Base-by-base conservation (phyloP, 176 grass and related monocot genomes). In the Eleusine indica region DNA sequence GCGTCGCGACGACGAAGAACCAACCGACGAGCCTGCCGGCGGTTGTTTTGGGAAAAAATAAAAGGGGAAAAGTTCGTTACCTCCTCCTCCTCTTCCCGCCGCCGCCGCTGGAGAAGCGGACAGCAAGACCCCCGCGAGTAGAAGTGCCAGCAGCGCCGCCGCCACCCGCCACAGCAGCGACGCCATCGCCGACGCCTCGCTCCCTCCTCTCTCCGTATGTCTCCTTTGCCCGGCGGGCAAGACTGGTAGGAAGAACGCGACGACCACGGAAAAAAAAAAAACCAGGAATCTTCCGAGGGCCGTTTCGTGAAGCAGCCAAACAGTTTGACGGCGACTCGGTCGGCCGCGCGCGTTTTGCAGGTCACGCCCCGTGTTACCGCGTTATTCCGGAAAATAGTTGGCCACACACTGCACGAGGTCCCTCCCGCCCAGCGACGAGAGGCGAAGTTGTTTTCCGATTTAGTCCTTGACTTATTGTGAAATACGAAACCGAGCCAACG, bases 11-110 rank as follows among this genome's bases (percentile, higher is more conserved):
- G 0, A 39, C 28, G n/a, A 29, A 80, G 53, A 53, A 84, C 2
- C 38, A 4, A 47, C 19, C 39, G 32, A 66, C 38, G 53, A 60
- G 22, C 11, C 11, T 30, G 87, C 48, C 11, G 41, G 87, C 48
- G 43, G 63, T 3, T 3, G 28, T 19, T 56, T 62, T 25, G 1
- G 11, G 5, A 9, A 48, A 40, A 14, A 35, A 7, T 3, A 32
- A 69, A 70, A 73, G 38, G 44, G 4, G 70, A 29, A 17, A 75
- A 70, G 79, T 38, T 56, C 14, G 15, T 82, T 75, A 87, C 87
- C 84, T 70, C 51, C 86, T 39, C 58, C 0, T 25, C 49, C 1
- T 14, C 62, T 49, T 4, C 64, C 57, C 4, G 66, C 74, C 6
- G 41, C 32, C 1, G 18, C n/a, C 43, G 54, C 4, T 15, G 62